phyloP scores from a whole-genome alignment of 805 yeast genomes.

The Saccharomycopsis sp. region DNA sequence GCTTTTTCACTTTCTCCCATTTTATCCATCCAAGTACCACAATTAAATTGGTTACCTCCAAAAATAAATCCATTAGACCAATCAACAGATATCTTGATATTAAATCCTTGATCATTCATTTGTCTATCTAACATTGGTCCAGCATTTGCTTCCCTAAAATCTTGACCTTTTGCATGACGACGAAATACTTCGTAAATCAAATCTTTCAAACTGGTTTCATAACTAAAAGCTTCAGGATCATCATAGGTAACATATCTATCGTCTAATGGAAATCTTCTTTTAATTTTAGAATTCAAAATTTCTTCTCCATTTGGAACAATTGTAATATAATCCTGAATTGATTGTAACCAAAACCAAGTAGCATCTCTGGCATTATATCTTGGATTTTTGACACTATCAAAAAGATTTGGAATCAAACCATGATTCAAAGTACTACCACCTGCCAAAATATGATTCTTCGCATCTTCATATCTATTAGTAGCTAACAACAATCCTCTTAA shows the following conservation, averaged over 20 bases:
- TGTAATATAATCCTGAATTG: conserved; percentile 72
- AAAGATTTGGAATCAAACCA: conserved; percentile 86
- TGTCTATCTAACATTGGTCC: conserved; percentile 82
- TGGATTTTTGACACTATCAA: conserved; percentile 91
- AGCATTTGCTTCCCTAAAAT: conserved; percentile 90
- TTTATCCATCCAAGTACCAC: conserved; percentile 99
- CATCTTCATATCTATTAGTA: conserved; percentile 70
- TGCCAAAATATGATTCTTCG: conserved; percentile 68
- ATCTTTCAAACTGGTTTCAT: conserved; percentile 62
- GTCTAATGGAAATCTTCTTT: conserved; percentile 81
- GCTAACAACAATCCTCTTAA: conserved; percentile 72
- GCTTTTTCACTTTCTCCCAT: conserved; percentile 93
- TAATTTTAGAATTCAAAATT: conserved; percentile 61
- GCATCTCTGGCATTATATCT: conserved; percentile 96
- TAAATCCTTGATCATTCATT: conserved; percentile 88
- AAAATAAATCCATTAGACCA: conserved; percentile 82
- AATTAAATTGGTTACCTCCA: conserved; percentile 88
- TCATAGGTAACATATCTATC: conserved; percentile 64
- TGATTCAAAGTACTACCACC: conserved; percentile 90
- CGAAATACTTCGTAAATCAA: conserved; percentile 68
- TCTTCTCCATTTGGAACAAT: conserved; percentile 58
- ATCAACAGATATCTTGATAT: conserved; percentile 70
- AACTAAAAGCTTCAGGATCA: conserved; percentile 66
- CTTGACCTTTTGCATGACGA: conserved; percentile 86
- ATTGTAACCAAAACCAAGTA: conserved; percentile 86